Evolutionary conservation across 257 asterid genomes (phyloP).

Genomic region (Nicotiana tomentosiformis): DNA sequence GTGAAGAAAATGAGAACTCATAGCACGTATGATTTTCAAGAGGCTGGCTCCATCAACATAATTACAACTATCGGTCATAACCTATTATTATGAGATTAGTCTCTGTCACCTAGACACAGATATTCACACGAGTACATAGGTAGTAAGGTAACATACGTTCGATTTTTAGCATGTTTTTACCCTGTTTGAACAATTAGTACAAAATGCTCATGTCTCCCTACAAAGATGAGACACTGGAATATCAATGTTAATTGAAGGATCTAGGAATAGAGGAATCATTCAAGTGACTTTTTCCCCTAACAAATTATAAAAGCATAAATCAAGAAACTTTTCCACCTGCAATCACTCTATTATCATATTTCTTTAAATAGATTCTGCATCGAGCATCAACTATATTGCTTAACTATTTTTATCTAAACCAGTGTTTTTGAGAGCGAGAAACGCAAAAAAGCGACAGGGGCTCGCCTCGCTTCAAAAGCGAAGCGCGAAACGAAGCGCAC

Average conservation of each 20-base stretch:
- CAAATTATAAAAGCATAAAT: not conserved
- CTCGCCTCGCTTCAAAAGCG: no score
- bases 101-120: not conserved
- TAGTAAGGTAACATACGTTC: not conserved
- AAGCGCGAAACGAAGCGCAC: no score
- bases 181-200: no score
- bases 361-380: not conserved
- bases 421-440: no score
- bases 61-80: no score
- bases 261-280: not conserved
- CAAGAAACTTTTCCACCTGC: not conserved
- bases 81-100: not conserved
- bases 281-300: not conserved
- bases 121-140: not conserved
- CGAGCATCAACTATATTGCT: no score
- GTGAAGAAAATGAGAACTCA: no score
- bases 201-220: not conserved
- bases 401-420: no score
- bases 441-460: no score
- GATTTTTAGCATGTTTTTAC: not conserved
- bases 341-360: not conserved
- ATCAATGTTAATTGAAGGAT: not conserved
- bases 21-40: no score
- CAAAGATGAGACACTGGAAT: not conserved
- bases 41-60: no score